phyloP scores from a whole-genome alignment of 179 eudicot species.

The Beta macrorhiza region DNA sequence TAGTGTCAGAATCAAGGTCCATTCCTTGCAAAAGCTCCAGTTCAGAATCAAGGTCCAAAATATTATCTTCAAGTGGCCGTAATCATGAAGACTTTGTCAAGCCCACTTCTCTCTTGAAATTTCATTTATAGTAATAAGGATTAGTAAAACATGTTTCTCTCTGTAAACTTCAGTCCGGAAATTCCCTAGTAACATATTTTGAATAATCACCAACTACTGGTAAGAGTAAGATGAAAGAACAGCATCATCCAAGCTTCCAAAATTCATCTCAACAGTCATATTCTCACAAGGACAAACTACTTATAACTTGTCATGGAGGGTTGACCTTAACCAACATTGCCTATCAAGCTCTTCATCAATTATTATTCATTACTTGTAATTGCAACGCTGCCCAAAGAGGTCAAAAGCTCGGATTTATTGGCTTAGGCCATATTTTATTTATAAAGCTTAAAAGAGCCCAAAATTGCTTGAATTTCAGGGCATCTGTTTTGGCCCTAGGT shows the following conservation, averaged over 20 bases:
- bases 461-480: neutral
- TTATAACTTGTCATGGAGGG: neutral
- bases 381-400: neutral
- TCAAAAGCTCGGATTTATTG: neutral
- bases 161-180: too few relatives aligned
- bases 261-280: neutral
- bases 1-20: too few relatives aligned
- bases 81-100: neutral
- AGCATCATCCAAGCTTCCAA: neutral
- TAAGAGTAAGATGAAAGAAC: neutral
- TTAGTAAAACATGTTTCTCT: too few relatives aligned
- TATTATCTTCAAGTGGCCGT: neutral
- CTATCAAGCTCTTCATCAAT: neutral
- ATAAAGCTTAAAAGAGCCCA: neutral
- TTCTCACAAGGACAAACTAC: neutral
- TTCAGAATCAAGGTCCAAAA: neutral
- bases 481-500: neutral
- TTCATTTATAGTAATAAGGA: neutral
- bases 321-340: too few relatives aligned
- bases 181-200: neutral
- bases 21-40: neutral
- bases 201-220: neutral
- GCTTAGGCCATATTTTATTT: neutral
- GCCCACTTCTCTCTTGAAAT: neutral
- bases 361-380: neutral